These are phyloP conservation scores for Nannochloropsis salina DNA, from an alignment of 108 stramenopile species.

Conservation along the genomic window DNA sequence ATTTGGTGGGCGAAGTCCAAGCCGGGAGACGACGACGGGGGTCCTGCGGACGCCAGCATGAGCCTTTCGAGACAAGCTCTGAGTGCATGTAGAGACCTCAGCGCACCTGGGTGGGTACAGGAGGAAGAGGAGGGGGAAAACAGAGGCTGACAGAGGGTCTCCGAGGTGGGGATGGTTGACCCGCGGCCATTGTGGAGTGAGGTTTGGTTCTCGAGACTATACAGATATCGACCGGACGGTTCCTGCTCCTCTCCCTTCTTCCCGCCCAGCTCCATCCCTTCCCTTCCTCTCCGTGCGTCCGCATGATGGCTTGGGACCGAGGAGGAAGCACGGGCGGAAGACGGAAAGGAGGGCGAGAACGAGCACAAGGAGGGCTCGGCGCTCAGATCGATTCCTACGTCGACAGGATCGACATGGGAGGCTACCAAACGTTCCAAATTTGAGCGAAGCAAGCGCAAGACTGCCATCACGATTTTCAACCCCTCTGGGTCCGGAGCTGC, in stretches of 20 bases:
- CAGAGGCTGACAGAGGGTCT: neutral
- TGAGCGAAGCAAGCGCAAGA: constrained; percentile 25
- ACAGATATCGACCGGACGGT: too few species aligned
- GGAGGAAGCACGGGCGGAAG: neutral
- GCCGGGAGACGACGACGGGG: neutral
- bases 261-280: neutral
- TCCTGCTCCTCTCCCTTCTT: too few species aligned
- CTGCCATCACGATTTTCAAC: neutral
- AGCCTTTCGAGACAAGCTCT: neutral
- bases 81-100: neutral
- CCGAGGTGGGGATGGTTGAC: too few species aligned
- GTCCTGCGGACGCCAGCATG: neutral
- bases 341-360: neutral
- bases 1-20: neutral
- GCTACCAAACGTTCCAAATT: constrained; percentile 45
- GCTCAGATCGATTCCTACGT: constrained; percentile 23
- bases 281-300: neutral
- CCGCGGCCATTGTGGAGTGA: too few species aligned
- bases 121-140: neutral
- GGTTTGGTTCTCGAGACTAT: too few species aligned
- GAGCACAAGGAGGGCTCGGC: neutral
- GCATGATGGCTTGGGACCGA: too few species aligned
- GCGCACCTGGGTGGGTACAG: neutral
- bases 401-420: constrained; percentile 41
- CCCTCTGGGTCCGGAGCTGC: neutral